Evolutionary conservation across 495 filamentous ascomycete genomes (phyloP), one percentile per base, ranked within the genome.

Genomic region (Penicillium crystallinum): DNA sequence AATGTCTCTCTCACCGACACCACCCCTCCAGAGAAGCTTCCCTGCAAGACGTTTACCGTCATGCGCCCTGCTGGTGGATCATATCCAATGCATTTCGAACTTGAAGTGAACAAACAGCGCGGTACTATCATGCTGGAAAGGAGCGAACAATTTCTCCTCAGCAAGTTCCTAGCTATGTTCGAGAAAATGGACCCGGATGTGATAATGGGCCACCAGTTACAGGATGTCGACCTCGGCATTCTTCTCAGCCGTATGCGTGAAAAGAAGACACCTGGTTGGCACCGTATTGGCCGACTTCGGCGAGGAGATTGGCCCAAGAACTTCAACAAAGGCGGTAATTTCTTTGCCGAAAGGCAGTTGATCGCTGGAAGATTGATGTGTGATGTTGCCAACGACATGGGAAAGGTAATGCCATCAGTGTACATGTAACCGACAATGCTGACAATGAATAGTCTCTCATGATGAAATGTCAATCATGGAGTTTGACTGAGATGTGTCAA

Each of bases 381-480:
- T 65, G 93, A 98, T 77, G 76, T 97, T 49, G 90, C 85, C 34
- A 98, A 98, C 62, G 93, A 98, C 54, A 88, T 95, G 65, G 93
- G 93, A 68, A 97, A 96, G 71, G 78, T 80, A 67, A 62, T 30
- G 60, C 52, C 35, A 43, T n/a, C 23, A 34, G 17, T 33, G 18
- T 19, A 19, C 43, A 21, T 40, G 10, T 43, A 36, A 3, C 31
- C 6, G 5, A 27, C 9, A 36, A 19, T 49, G 39, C 71, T 78
- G 53, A 80, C 62, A 34, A 8, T 17, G 2, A 14, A 21, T 62
- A 81, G 79, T 97, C 91, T 21, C 81, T 92, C 42, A 97, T 96
- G 91, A 87, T 81, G 54, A 95, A 95, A 74, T 98, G 93, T 65
- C 91, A 96, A 65, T 93, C 90, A 4, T 98, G 95, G 95, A 96